Base-by-base conservation (phyloP, 2,329 filamentous ascomycete genomes). In the Ascochyta fabae region DNA sequence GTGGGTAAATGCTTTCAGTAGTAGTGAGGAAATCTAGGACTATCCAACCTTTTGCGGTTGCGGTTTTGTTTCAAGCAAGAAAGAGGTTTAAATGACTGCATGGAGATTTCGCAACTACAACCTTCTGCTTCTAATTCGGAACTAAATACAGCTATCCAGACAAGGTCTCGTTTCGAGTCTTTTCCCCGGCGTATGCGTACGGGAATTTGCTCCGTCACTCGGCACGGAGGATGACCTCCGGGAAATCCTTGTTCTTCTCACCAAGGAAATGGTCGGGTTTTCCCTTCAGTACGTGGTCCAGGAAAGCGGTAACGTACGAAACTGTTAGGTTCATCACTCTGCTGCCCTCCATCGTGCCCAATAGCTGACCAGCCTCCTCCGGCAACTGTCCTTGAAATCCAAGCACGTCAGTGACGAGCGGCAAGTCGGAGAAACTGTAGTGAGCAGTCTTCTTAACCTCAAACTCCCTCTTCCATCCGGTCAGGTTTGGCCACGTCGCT, bases 351-450 rank as follows among this genome's bases (percentile, higher is more conserved):
- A 69, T 41, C 8, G 40, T 56, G 9, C 69, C 67, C 39, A 71
- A 22, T 0, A 70, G 41, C 46, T 65, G 48, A n/a, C 57, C 61
- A 3, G 64, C 46, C 26, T 65, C 62, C 4, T 47, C 15, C 24
- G 64, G 65, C 8, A 69, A 33, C 13, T 55, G 43, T 2, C 60
- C 48, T 44, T 64, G 58, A 19, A 71, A 13, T 13, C 64, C 65
- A 16, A 66, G 43, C 1, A 54, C 56, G 8, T 58, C 56, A 0
- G 52, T 49, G 6, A 69, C 48, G 2, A 67, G 34, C 1, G 67
- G 65, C 12, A 71, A 42, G 44, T 71, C 69, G 1, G 65, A 69
- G 42, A 71, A 71, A 38, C 65, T 62, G 43, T 70, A 70, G 51
- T 71, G 69, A 5, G 62, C 64, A 6, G 67, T 39, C 2, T 55